Evolutionary conservation across 2,329 filamentous ascomycete genomes (phyloP).

Genomic region (Penicillium sp.): DNA sequence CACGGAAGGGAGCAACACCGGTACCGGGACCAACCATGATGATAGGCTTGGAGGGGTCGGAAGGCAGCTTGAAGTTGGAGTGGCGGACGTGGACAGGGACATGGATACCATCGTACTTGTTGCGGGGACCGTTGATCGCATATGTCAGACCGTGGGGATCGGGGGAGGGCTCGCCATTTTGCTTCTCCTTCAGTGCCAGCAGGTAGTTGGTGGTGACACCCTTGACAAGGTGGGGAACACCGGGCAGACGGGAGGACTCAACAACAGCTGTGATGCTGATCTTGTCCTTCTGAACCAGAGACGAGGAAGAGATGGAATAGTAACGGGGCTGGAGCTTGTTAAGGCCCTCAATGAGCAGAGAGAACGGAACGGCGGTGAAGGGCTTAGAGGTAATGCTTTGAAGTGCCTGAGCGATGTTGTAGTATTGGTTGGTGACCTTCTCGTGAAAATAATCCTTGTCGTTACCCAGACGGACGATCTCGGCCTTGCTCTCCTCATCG

Average conservation of each 20-base stretch:
- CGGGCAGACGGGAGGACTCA: conserved; percentile 78
- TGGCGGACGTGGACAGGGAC: conserved; percentile 95
- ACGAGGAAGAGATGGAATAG: conserved; percentile 99
- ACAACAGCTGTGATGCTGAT: conserved; percentile 95
- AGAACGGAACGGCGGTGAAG: conserved; percentile 89
- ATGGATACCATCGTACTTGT: conserved; percentile 96
- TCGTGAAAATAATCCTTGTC: conserved; percentile 97
- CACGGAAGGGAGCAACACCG: conserved; percentile 94
- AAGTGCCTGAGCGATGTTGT: conserved; percentile 88
- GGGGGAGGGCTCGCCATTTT: conserved; percentile 81
- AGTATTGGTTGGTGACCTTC: conserved; percentile 77
- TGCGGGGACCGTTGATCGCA: conserved; percentile 83
- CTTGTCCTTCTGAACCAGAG: conserved; percentile 88
- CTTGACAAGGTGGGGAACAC: conserved; percentile 78
- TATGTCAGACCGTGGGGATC: conserved; percentile 85
- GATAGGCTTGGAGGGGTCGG: conserved; percentile 88
- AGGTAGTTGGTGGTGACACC: conserved; percentile 98
- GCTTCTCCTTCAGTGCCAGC: conserved; percentile 92
- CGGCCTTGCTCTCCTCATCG: conserved; percentile 78
- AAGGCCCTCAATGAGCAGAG: conserved; percentile 88
- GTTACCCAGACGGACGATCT: conserved; percentile 83
- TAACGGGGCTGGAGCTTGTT: conserved; percentile 96
- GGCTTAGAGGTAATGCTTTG: conserved; percentile 72
- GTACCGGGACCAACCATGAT: conserved; percentile 97
- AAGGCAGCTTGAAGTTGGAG: conserved; percentile 98